These are phyloP conservation scores for Mucor irregularis DNA, from an alignment of 371 early-diverging fungal genomes.

Conservation along the genomic window DNA sequence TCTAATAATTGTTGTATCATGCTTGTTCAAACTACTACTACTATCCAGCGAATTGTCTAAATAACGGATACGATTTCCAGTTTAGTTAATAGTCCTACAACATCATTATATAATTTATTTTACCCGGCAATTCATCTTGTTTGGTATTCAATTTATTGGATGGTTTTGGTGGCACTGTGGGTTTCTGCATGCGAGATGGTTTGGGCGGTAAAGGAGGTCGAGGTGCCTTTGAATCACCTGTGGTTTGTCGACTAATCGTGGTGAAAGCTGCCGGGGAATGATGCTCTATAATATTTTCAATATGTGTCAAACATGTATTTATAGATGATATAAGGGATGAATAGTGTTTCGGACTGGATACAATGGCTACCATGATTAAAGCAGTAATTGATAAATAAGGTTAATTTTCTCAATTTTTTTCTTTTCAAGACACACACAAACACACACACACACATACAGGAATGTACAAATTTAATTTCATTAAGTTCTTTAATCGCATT, in stretches of 20 bases:
- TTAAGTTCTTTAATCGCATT: conserved; percentile 32
- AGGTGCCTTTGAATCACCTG: conserved; percentile 11
- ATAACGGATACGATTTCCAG: no score
- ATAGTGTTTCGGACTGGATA: conserved; percentile 45
- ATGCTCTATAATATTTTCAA: conserved; percentile 39
- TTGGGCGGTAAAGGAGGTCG: conserved; percentile 46
- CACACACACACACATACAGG: no score
- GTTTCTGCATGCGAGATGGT: conserved; percentile 40
- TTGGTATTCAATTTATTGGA: conserved; percentile 3
- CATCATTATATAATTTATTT: background rate
- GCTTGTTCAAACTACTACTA: no score
- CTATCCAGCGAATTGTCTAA: conserved; percentile 21
- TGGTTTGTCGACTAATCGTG: conserved; percentile 12
- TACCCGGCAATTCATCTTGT: conserved; percentile 29
- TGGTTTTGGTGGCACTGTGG: conserved; percentile 44
- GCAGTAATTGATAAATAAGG: background rate
- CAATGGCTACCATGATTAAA: conserved; percentile 34
- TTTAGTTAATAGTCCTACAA: background rate
- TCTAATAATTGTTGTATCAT: conserved; percentile 6
- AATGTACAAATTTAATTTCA: conserved; percentile 50
- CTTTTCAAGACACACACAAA: no score
- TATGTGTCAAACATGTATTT: conserved; percentile 39
- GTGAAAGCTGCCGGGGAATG: conserved; percentile 28
- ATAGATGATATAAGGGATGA: conserved; percentile 31
- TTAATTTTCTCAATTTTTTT: background rate